Conservation (phyloP, 495 filamentous ascomycete genomes). For the Podospora australis region DNA sequence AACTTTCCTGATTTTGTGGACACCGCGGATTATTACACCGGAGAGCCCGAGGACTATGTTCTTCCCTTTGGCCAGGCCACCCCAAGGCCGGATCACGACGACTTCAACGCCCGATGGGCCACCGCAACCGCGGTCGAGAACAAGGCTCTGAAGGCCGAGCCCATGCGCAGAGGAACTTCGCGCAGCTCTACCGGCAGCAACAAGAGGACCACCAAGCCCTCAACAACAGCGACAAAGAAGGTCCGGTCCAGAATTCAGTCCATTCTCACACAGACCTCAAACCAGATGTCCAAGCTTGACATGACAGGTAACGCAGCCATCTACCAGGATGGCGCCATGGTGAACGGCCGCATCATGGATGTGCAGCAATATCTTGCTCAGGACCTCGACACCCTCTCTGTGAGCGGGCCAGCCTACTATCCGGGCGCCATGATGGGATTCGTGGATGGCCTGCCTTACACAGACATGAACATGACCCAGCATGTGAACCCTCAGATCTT, state of each 20-base stretch:
- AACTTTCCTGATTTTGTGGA: constrained; percentile 41
- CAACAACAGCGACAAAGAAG: constrained; percentile 32
- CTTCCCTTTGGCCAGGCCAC: constrained; percentile 44
- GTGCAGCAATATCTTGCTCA: constrained; percentile 39
- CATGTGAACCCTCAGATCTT: constrained; percentile 44
- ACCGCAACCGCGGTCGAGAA: constrained; percentile 26
- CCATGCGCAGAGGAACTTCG: constrained; percentile 43
- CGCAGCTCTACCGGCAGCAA: constrained; percentile 42
- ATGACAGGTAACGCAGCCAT: constrained; percentile 40
- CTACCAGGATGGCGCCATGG: constrained; percentile 23
- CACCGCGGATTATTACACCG: constrained; percentile 28
- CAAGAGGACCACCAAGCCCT: constrained; percentile 41
- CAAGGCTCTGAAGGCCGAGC: constrained; percentile 35
- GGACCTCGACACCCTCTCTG: constrained; percentile 39
- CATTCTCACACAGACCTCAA: constrained; percentile 36
- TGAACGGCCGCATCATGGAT: constrained; percentile 36
- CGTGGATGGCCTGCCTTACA: constrained; percentile 39
- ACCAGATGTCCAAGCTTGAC: constrained; percentile 44
- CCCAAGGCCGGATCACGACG: constrained; percentile 45
- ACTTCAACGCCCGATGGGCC: constrained; percentile 39
- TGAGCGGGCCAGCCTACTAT: constrained; percentile 30
- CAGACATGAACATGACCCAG: constrained; percentile 31
- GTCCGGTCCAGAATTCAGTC: constrained; percentile 38
- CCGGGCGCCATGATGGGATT: constrained; percentile 33
- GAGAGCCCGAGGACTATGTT: constrained; percentile 43